Percentiles rank a stretch among this genome's conserved stretches.
phyloP scores from a whole-genome alignment of 495 filamentous ascomycete genomes.

The Hyaloscypha bicolor region DNA sequence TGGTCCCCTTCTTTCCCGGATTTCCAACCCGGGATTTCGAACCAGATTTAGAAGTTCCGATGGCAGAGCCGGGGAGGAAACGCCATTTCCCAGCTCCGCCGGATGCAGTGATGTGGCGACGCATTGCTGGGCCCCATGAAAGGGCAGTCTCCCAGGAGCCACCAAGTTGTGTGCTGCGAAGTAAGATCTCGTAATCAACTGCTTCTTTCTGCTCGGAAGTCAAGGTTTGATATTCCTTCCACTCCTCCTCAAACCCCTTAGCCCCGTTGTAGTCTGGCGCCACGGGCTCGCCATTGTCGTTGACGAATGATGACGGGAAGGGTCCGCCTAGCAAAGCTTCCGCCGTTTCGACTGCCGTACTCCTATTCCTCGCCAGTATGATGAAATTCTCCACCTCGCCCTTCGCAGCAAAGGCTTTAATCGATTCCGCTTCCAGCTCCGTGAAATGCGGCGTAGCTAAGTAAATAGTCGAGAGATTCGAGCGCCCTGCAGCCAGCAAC shows the following conservation, averaged over 20 bases:
- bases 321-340: too few relatives aligned
- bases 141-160: constrained; percentile 36
- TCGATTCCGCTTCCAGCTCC: too few relatives aligned
- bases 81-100: constrained; percentile 17
- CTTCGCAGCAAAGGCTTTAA: too few relatives aligned
- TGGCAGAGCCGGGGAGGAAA: too few relatives aligned
- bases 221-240: constrained; percentile 28
- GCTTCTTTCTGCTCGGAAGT: constrained; percentile 39
- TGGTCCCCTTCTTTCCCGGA: background rate
- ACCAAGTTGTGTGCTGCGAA: constrained; percentile 34
- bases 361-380: too few relatives aligned
- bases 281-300: background rate
- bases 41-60: too few relatives aligned
- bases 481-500: too few relatives aligned
- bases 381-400: too few relatives aligned
- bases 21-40: too few relatives aligned
- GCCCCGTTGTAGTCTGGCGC: constrained; percentile 1
- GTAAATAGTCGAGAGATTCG: too few relatives aligned
- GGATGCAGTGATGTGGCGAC: constrained; percentile 29
- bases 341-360: too few relatives aligned
- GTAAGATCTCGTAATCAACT: constrained; percentile 45
- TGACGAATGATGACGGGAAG: background rate
- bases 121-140: constrained; percentile 42
- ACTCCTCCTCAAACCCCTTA: constrained; percentile 21
- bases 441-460: too few relatives aligned